These are phyloP conservation scores for Xylaria intraflava DNA, from an alignment of 495 filamentous ascomycete species.

Conservation along the genomic window DNA sequence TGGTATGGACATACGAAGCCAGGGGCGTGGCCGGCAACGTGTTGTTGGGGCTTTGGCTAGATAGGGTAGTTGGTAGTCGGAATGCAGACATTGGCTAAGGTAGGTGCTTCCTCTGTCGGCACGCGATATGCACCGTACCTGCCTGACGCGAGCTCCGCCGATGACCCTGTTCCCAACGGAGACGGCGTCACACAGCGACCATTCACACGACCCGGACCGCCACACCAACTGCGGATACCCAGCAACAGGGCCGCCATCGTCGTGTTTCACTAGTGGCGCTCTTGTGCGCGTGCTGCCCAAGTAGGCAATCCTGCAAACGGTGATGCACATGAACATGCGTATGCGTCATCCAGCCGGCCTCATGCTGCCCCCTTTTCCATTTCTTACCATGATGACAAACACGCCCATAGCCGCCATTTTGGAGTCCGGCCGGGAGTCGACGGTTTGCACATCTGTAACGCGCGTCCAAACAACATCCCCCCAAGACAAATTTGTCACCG, in stretches of 20 bases:
- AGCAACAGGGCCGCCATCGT: slow-evolving; percentile 11
- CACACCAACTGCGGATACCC: slow-evolving; percentile 25
- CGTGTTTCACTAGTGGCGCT: slow-evolving; percentile 21
- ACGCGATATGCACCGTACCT: slow-evolving; percentile 12
- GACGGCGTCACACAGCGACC: background rate
- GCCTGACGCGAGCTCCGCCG: slow-evolving; percentile 7
- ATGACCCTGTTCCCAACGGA: background rate
- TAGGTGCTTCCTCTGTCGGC: background rate
- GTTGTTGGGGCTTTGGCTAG: background rate
- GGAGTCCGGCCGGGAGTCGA: no score
- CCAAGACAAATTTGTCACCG: no score
- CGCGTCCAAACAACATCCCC: no score
- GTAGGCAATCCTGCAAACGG: slow-evolving; percentile 9
- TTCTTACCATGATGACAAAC: background rate
- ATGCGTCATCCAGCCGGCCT: no score
- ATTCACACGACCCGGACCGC: slow-evolving; percentile 1
- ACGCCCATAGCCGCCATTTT: no score
- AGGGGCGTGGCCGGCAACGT: slow-evolving; percentile 5
- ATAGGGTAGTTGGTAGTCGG: no score
- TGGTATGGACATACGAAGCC: slow-evolving; percentile 1
- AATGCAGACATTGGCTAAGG: no score
- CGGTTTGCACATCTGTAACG: no score
- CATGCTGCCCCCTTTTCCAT: background rate
- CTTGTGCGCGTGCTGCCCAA: slow-evolving; percentile 13
- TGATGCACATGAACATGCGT: slow-evolving; percentile 1